Percentiles rank a stretch among this genome's conserved stretches.
phyloP scores from a whole-genome alignment of 805 yeast species.

The Kockiozyma suomiensis region DNA sequence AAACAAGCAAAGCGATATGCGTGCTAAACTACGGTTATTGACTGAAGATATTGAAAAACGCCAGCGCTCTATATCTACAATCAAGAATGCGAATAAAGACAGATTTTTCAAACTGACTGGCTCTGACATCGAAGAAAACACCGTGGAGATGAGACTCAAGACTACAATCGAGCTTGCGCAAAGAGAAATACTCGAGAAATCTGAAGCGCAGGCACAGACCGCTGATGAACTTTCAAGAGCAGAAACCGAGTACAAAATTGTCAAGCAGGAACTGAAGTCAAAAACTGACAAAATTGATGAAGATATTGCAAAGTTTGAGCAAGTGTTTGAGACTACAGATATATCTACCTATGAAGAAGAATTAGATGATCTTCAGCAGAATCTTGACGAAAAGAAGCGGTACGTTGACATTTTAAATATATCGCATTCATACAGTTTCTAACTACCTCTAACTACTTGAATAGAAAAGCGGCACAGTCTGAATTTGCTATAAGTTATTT shows the following conservation, averaged over 20 bases:
- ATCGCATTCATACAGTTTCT: neutral
- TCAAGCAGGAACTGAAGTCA: constrained; percentile 27
- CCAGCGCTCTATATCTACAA: constrained; percentile 40
- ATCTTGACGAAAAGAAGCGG: constrained; percentile 44
- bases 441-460: too few species aligned
- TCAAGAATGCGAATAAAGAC: constrained; percentile 38
- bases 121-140: neutral
- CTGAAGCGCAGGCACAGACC: constrained; percentile 25
- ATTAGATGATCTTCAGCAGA: constrained; percentile 60
- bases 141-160: constrained; percentile 8
- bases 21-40: constrained; percentile 56
- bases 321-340: constrained; percentile 3
- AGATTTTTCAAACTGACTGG: constrained; percentile 36
- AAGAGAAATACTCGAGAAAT: constrained; percentile 28
- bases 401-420: constrained; percentile 19
- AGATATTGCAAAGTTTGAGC: constrained; percentile 1
- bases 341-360: constrained; percentile 51
- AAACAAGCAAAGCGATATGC: constrained; percentile 60
- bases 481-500: constrained; percentile 76
- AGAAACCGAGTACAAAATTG: constrained; percentile 31
- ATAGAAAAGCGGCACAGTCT: constrained; percentile 9
- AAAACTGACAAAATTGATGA: constrained; percentile 16
- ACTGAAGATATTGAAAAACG: constrained; percentile 47
- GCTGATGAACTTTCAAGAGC: constrained; percentile 33
- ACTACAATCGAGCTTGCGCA: constrained; percentile 35